Evolutionary conservation across 805 yeast genomes (phyloP).

Genomic region (Kuraishia piskuri): DNA sequence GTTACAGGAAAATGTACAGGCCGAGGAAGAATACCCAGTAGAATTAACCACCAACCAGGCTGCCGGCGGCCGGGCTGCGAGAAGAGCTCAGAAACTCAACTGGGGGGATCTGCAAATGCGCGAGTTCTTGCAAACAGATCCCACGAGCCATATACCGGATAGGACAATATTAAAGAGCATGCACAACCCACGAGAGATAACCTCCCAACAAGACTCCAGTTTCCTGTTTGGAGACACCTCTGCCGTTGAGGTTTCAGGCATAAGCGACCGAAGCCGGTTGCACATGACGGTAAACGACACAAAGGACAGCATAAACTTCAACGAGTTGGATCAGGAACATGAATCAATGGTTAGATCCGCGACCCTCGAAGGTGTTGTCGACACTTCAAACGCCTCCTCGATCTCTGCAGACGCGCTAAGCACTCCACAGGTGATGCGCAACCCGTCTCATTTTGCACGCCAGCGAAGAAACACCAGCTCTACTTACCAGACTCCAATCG

Average conservation of each 20-base stretch:
- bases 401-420: background rate
- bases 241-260: background rate
- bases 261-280: background rate
- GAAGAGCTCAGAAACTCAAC: conserved; percentile 19
- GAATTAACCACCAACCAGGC: conserved; percentile 16
- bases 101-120: conserved; percentile 22
- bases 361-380: background rate
- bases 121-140: conserved; percentile 10
- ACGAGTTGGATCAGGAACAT: background rate
- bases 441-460: background rate
- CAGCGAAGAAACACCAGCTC: conserved; percentile 1
- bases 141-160: conserved; percentile 13
- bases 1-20: conserved; percentile 15
- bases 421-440: background rate
- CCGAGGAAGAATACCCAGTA: conserved; percentile 16
- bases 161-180: conserved; percentile 13
- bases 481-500: conserved; percentile 1
- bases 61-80: conserved; percentile 15
- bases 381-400: background rate
- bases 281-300: background rate
- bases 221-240: background rate
- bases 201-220: background rate
- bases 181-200: background rate
- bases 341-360: background rate
- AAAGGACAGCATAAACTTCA: background rate